Percentiles rank a stretch among this genome's conserved stretches.
phyloP scores from a whole-genome alignment of 2,329 filamentous ascomycete genomes.

The Daldinia sp. region DNA sequence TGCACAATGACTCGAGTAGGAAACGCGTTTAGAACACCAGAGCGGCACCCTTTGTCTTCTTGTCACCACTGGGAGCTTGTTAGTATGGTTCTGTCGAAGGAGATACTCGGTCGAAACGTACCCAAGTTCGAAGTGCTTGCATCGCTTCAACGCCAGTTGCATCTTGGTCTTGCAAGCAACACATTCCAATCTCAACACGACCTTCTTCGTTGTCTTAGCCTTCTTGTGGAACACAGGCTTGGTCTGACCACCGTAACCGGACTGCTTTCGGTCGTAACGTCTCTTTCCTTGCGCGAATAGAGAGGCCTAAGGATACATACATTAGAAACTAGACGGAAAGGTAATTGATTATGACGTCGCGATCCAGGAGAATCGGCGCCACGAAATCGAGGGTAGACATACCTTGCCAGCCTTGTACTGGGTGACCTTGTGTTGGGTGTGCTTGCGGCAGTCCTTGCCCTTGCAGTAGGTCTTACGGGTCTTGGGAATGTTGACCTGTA shows the following conservation, averaged over 20 bases:
- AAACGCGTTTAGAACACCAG: slow-evolving; percentile 92
- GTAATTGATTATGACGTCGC: slow-evolving; percentile 10
- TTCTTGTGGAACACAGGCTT: slow-evolving; percentile 99
- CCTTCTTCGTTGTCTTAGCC: slow-evolving; percentile 99
- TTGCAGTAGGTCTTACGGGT: slow-evolving; percentile 98
- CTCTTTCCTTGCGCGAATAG: slow-evolving; percentile 99
- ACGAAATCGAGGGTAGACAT: slow-evolving; percentile 17
- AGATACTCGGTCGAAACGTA: slow-evolving; percentile 64
- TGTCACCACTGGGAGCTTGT: slow-evolving; percentile 85
- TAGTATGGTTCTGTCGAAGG: slow-evolving; percentile 51
- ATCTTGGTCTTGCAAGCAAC: slow-evolving; percentile 97
- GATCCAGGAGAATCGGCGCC: background rate
- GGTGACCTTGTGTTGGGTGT: slow-evolving; percentile 92
- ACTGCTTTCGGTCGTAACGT: slow-evolving; percentile 99
- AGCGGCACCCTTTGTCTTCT: slow-evolving; percentile 99
- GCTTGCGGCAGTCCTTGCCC: slow-evolving; percentile 92
- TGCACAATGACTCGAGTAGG: slow-evolving; percentile 55
- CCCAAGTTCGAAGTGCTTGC: slow-evolving; percentile 99
- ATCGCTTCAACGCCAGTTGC: slow-evolving; percentile 98
- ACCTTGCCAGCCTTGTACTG: slow-evolving; percentile 74
- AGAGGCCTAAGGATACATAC: slow-evolving; percentile 71
- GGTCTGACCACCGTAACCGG: slow-evolving; percentile 99
- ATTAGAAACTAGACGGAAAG: slow-evolving; percentile 28
- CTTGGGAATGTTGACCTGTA: slow-evolving; percentile 96
- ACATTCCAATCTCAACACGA: slow-evolving; percentile 98